Evolutionary conservation across 2,329 filamentous ascomycete species (phyloP).

Genomic region (Xylaria hypoxylon): DNA sequence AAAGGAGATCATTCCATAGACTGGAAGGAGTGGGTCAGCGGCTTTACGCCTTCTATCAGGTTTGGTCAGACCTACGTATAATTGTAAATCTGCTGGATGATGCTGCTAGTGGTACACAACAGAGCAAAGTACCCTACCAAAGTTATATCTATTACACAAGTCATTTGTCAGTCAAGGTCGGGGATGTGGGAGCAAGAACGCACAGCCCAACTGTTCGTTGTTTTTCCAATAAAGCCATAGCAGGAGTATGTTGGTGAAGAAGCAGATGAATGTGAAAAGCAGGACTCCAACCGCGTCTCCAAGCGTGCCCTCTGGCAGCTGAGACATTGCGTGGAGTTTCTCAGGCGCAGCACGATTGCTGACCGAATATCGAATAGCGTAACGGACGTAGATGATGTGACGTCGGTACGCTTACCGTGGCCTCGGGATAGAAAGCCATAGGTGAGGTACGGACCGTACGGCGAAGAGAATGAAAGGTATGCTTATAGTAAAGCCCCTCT

Average conservation of each 20-base stretch:
- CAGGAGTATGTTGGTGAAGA: conserved; percentile 39
- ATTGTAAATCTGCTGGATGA: conserved; percentile 45
- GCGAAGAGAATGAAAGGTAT: conserved; percentile 8
- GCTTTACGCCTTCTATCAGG: neutral
- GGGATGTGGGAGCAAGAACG: neutral
- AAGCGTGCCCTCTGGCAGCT: conserved; percentile 43
- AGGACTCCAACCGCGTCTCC: conserved; percentile 42
- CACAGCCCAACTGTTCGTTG: conserved; percentile 39
- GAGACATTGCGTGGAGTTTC: conserved; percentile 36
- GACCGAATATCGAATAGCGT: neutral
- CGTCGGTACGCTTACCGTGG: neutral
- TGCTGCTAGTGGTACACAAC: conserved; percentile 41
- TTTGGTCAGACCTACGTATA: conserved; percentile 36
- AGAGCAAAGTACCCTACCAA: conserved; percentile 42
- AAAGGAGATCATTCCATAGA: conserved; percentile 41
- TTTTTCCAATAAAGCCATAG: conserved; percentile 43
- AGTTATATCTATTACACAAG: conserved; percentile 35
- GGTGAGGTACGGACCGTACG: neutral
- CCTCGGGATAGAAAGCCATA: neutral
- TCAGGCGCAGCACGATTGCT: neutral
- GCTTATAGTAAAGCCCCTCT: neutral
- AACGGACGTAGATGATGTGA: neutral
- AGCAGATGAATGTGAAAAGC: conserved; percentile 42
- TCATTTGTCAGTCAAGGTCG: conserved; percentile 14
- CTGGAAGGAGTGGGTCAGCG: conserved; percentile 23